A percentile compares a stretch with the other conserved stretches of the same genome.
phyloP scores from a whole-genome alignment of 495 filamentous ascomycete species.

The Annulohypoxylon maeteangense region DNA sequence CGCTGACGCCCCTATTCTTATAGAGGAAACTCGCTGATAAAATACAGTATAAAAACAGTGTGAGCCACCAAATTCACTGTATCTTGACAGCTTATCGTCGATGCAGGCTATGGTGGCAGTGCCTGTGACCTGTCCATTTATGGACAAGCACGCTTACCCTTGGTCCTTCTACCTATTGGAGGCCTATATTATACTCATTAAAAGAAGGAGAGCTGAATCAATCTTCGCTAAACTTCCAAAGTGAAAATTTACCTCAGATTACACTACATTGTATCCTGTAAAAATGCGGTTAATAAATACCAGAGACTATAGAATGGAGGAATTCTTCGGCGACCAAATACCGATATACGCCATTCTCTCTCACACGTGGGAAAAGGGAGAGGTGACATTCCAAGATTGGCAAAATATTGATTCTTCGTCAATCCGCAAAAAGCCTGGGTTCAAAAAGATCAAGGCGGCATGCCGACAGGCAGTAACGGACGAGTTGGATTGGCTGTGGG shows the following conservation, averaged over 20 bases:
- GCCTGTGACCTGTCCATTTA: not conserved
- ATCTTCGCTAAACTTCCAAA: not conserved
- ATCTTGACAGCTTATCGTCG: too few relatives aligned
- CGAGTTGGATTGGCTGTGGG: constrained; percentile 39
- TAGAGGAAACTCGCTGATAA: too few relatives aligned
- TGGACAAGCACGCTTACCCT: not conserved
- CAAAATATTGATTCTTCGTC: not conserved
- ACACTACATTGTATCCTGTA: not conserved
- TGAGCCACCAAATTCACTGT: too few relatives aligned
- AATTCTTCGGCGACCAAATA: constrained; percentile 38
- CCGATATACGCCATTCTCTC: constrained; percentile 52
- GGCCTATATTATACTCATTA: not conserved
- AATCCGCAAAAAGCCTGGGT: not conserved
- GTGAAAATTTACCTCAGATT: not conserved
- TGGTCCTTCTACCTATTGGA: not conserved
- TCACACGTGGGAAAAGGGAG: constrained; percentile 51
- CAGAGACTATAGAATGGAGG: constrained; percentile 14
- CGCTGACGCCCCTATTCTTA: too few relatives aligned
- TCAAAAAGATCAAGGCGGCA: constrained; percentile 7
- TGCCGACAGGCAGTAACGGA: not conserved
- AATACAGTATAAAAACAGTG: too few relatives aligned
- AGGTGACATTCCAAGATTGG: constrained; percentile 49
- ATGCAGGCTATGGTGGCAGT: not conserved
- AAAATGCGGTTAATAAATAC: constrained; percentile 34
- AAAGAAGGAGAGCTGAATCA: not conserved